Evolutionary conservation across 2,329 filamentous ascomycete genomes (phyloP).

Genomic region (Cercospora nicotianae): DNA sequence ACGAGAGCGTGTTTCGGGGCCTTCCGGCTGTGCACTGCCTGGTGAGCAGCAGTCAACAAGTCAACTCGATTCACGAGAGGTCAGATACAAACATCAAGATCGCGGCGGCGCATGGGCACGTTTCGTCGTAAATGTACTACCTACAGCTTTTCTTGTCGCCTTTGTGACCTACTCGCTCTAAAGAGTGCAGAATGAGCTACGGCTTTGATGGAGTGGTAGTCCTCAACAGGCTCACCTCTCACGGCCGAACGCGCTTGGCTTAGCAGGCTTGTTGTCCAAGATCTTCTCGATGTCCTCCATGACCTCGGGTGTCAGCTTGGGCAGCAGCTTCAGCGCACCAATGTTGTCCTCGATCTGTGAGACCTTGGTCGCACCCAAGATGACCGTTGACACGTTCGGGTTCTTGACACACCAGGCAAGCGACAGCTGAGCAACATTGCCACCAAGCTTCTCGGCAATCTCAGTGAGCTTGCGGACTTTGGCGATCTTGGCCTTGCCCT

Average conservation of each 20-base stretch:
- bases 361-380: slow-evolving; percentile 55
- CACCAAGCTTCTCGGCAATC: slow-evolving; percentile 52
- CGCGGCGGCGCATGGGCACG: neutral
- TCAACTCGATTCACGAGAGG: neutral
- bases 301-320: slow-evolving; percentile 42
- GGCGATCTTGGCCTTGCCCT: slow-evolving; percentile 56
- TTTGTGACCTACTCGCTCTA: neutral
- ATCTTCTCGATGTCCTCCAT: slow-evolving; percentile 48
- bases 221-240: slow-evolving; percentile 35
- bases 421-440: slow-evolving; percentile 53
- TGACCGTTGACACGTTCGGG: slow-evolving; percentile 57
- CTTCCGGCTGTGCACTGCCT: neutral
- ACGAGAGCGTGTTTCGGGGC: neutral
- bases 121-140: slow-evolving; percentile 2
- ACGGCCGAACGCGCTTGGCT: slow-evolving; percentile 37
- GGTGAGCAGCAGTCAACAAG: neutral
- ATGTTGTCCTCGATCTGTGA: slow-evolving; percentile 52
- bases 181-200: neutral
- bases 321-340: slow-evolving; percentile 46
- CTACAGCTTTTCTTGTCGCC: slow-evolving; percentile 8
- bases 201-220: neutral
- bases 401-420: slow-evolving; percentile 62
- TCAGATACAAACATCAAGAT: neutral
- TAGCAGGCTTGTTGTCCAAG: slow-evolving; percentile 43
- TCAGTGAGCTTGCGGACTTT: slow-evolving; percentile 58